phyloP scores from a whole-genome alignment of 2,329 filamentous ascomycete genomes.

The Aureobasidium pullulans region DNA sequence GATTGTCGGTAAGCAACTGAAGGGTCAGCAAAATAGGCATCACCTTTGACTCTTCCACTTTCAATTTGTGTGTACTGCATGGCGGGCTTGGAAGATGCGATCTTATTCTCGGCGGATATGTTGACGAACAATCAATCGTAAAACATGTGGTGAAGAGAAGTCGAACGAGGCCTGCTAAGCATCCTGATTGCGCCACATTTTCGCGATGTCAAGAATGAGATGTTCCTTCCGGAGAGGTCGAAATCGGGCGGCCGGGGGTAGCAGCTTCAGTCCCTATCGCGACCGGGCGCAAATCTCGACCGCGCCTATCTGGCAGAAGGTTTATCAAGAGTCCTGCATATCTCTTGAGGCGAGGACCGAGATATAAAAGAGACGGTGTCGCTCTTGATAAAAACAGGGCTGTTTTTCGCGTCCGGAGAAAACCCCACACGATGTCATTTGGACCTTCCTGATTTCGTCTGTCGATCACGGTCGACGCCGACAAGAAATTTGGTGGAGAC shows the following conservation, averaged over 20 bases:
- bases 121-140: neutral
- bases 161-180: neutral
- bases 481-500: neutral
- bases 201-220: neutral
- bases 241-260: neutral
- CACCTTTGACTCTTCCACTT: neutral
- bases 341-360: neutral
- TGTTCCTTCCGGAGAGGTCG: neutral
- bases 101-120: neutral
- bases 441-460: constrained; percentile 5
- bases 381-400: neutral
- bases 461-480: constrained; percentile 1
- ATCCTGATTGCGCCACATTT: neutral
- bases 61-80: neutral
- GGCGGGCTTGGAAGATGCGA: neutral
- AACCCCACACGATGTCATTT: constrained; percentile 2
- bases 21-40: no score
- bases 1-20: no score
- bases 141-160: neutral
- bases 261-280: neutral
- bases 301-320: neutral
- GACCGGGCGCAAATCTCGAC: neutral
- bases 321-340: neutral
- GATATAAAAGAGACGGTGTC: neutral
- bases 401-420: neutral